Evolutionary conservation across 78 protist species (phyloP), one percentile per base, ranked within the genome.

Genomic region (Ministeria vibrans): DNA sequence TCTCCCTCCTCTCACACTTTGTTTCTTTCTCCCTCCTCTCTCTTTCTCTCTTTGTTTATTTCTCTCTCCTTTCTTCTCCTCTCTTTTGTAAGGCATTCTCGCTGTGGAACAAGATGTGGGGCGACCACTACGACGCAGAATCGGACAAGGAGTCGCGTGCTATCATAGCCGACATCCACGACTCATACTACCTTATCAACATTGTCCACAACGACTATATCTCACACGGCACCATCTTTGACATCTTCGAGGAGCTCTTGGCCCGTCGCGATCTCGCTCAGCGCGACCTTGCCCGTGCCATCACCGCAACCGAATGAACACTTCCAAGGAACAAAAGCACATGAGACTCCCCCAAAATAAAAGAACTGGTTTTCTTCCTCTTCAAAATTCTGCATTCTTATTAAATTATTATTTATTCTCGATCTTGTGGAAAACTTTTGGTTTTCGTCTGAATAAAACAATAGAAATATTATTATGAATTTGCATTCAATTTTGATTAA

Each of bases 151-250:
- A 32, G 1, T n/a, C 69, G 72, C 32, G 75, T 41, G 30, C 39
- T 18, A 30, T 73, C 30, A 2, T 73, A 18, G 42, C 41, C 11
- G 22, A 34, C 13, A 32, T 66, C 28, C 62, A 20, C 80, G 86
- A 82, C 32, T 18, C 32, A 22, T 95, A 66, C 79, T 78, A 61
- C 46, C 89, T 95, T 25, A 77, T 93, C 73, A 88, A 91, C 61
- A 63, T 95, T 1, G 95, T 95, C 11, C 97, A 95, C 79, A 90
- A 95, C 81, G 93, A 95, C 80, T 95, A 69, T 68, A 70, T 91
- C 76, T 49, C n/a, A n/a, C 20, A 38, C 71, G 96, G 94, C 77
- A 79, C 89, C 62, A 84, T 90, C 38, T 86, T 80, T 72, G 81
- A 28, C n/a, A 76, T 76, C 51, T 82, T 82, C 36, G 39, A 70